A percentile compares a stretch with the other conserved stretches of the same genome.
These are phyloP conservation scores for Sextonia rubra DNA, from an alignment of 164 flowering plant species.

Conservation along the genomic window DNA sequence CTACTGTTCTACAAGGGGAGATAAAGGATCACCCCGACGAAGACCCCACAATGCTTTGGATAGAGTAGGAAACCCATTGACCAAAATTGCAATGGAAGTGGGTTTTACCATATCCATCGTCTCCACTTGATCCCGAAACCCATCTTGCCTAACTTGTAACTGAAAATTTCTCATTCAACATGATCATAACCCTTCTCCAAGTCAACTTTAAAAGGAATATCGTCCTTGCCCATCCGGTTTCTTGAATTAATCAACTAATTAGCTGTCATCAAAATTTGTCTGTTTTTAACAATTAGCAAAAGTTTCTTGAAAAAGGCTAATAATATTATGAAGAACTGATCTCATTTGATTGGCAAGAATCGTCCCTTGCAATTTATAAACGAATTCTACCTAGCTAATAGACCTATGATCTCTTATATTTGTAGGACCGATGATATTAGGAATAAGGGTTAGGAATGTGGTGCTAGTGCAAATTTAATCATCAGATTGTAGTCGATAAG, in stretches of 20 bases:
- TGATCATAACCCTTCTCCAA: conserved; percentile 1
- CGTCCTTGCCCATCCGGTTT: not conserved
- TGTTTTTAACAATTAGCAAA: not conserved
- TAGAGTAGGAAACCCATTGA: not conserved
- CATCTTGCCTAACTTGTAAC: not conserved
- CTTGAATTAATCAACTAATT: not conserved
- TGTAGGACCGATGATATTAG: not conserved
- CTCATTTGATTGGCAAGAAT: not conserved
- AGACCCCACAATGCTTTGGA: not conserved
- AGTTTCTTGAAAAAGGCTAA: not conserved
- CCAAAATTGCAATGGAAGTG: not conserved
- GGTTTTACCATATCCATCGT: not conserved
- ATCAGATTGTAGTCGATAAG: too few relatives aligned
- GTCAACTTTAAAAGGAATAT: not conserved
- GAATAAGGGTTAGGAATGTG: not conserved
- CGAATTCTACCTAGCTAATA: not conserved
- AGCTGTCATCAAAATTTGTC: not conserved
- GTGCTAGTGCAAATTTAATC: too few relatives aligned
- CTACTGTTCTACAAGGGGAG: not conserved
- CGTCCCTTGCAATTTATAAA: not conserved
- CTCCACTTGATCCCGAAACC: not conserved
- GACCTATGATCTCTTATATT: not conserved
- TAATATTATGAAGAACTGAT: not conserved
- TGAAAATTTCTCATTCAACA: not conserved
- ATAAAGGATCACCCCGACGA: not conserved